phyloP scores from a whole-genome alignment of 192 early-diverging fungal species.

The Polychytrium aggregatum region DNA sequence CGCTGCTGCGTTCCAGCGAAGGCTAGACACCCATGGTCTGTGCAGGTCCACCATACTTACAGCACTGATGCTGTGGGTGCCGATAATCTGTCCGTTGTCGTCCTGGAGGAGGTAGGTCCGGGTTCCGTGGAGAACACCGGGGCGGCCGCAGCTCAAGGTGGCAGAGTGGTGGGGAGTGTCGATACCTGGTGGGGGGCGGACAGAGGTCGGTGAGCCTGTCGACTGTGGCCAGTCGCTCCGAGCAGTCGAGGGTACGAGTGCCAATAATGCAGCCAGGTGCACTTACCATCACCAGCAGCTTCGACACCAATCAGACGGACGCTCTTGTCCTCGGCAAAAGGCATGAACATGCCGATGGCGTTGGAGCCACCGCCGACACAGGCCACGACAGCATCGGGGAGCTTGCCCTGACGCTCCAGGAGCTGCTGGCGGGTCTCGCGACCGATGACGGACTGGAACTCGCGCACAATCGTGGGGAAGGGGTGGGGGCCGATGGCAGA shows the following conservation, averaged over 20 bases:
- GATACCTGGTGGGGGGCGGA: conserved; percentile 18
- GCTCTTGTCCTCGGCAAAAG: conserved; percentile 74
- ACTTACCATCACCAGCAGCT: conserved; percentile 78
- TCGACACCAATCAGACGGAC: conserved; percentile 89
- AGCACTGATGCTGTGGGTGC: conserved; percentile 88
- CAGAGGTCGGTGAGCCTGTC: too few species aligned
- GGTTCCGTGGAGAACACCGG: conserved; percentile 96
- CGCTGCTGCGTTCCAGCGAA: neutral
- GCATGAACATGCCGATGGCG: conserved; percentile 95
- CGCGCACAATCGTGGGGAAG: conserved; percentile 92
- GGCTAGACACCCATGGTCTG: too few species aligned
- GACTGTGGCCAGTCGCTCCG: too few species aligned
- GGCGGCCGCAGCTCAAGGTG: conserved; percentile 68
- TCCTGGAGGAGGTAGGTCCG: conserved; percentile 91
- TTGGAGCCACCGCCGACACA: conserved; percentile 98
- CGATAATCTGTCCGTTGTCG: conserved; percentile 88
- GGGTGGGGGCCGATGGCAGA: conserved; percentile 96
- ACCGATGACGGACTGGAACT: conserved; percentile 98
- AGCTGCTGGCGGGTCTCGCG: conserved; percentile 80
- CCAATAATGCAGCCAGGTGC: too few species aligned
- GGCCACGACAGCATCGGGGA: conserved; percentile 88
- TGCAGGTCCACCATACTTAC: conserved; percentile 12
- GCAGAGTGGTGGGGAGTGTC: conserved; percentile 84
- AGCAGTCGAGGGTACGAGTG: too few species aligned
- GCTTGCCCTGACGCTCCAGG: conserved; percentile 61